Evolutionary conservation across 2,329 filamentous ascomycete genomes (phyloP).

Genomic region (Diplodia sapinea): DNA sequence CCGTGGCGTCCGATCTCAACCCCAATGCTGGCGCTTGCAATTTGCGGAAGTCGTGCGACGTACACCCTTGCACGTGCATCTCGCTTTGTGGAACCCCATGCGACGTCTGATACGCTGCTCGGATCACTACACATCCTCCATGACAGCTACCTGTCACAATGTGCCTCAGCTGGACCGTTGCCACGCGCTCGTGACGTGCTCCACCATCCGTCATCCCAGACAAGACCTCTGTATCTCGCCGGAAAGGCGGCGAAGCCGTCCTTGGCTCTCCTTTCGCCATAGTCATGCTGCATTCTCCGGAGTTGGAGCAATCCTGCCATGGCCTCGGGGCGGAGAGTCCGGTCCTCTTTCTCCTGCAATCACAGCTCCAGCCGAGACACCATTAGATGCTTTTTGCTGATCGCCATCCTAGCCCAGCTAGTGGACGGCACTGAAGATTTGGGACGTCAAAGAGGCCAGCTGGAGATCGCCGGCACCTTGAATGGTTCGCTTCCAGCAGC

Average conservation of each 20-base stretch:
- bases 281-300: slow-evolving; percentile 1
- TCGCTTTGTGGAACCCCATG: neutral
- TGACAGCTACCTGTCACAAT: slow-evolving; percentile 1
- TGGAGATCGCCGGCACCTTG: neutral
- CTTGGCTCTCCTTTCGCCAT: neutral
- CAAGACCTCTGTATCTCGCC: neutral
- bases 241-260: neutral
- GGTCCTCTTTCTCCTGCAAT: neutral
- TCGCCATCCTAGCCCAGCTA: neutral
- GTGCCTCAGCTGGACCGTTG: neutral
- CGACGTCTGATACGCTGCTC: neutral
- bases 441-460: neutral
- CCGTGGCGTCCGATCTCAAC: neutral
- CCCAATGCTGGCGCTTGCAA: neutral
- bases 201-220: neutral
- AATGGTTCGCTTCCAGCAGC: neutral
- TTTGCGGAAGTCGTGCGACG: slow-evolving; percentile 10
- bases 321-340: slow-evolving; percentile 12
- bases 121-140: neutral
- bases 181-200: slow-evolving; percentile 4
- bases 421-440: neutral
- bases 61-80: neutral
- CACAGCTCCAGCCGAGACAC: neutral
- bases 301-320: neutral
- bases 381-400: neutral